Percentiles rank a stretch among this genome's conserved stretches.
Conservation (phyloP, 2,329 filamentous ascomycete genomes). For the Fusarium hostae region DNA sequence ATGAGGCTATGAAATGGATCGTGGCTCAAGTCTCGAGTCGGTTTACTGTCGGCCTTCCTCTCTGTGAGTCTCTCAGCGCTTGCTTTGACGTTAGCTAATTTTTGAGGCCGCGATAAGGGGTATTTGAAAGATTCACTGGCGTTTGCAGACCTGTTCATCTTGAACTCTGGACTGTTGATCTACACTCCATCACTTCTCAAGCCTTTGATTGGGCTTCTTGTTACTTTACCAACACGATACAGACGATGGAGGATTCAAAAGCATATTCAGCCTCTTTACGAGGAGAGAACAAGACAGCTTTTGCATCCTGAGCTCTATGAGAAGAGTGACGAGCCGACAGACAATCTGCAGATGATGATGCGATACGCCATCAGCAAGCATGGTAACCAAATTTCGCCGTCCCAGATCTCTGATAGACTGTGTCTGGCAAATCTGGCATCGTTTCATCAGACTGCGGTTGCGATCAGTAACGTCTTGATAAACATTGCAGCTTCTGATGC, state of each 20-base stretch:
- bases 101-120: constrained; percentile 46
- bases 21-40: constrained; percentile 48
- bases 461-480: constrained; percentile 54
- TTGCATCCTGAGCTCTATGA: neutral
- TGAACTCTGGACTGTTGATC: constrained; percentile 48
- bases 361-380: constrained; percentile 29
- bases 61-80: constrained; percentile 39
- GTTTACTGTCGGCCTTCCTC: constrained; percentile 47
- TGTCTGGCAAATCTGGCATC: constrained; percentile 49
- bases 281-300: neutral
- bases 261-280: constrained; percentile 19
- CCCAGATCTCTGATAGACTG: constrained; percentile 37
- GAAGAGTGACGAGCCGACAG: constrained; percentile 12
- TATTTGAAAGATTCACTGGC: constrained; percentile 47
- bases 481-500: constrained; percentile 51
- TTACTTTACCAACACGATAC: constrained; percentile 30
- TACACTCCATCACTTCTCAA: constrained; percentile 47
- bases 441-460: constrained; percentile 55
- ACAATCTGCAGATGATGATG: constrained; percentile 37
- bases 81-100: rapidly evolving
- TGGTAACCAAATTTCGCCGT: constrained; percentile 42
- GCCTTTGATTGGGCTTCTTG: constrained; percentile 47
- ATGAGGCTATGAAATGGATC: constrained; percentile 42
- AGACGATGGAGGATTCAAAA: constrained; percentile 27
- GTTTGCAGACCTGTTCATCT: constrained; percentile 48